Conservation (phyloP, 2,329 filamentous ascomycete genomes). For the Penicillium sumatraense region DNA sequence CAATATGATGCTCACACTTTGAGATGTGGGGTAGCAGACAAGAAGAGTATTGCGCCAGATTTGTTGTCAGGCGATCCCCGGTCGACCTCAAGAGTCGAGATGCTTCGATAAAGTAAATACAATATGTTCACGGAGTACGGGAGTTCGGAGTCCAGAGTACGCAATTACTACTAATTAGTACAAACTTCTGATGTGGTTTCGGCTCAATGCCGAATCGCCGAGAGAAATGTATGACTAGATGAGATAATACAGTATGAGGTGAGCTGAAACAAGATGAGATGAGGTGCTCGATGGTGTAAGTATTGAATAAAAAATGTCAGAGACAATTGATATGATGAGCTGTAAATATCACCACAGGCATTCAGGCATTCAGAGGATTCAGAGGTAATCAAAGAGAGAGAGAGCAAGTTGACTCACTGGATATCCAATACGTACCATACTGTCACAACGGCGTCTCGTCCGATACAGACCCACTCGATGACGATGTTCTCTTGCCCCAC, state of each 20-base stretch:
- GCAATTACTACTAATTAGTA: no score
- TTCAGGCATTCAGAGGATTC: no score
- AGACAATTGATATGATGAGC: no score
- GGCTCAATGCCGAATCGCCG: constrained; percentile 17
- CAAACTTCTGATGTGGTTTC: background rate
- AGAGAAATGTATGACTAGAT: background rate
- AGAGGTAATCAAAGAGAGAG: no score
- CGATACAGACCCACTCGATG: constrained; percentile 31
- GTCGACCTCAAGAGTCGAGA: background rate
- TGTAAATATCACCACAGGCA: no score
- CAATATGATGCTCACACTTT: constrained; percentile 18
- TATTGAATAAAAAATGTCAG: background rate
- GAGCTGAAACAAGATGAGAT: background rate
- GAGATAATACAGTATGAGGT: background rate
- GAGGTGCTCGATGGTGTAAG: constrained; percentile 1
- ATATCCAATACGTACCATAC: background rate
- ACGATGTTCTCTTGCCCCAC: constrained; percentile 25
- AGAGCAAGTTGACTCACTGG: no score
- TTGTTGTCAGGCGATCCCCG: constrained; percentile 17
- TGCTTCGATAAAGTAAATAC: background rate
- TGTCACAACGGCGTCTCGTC: constrained; percentile 7
- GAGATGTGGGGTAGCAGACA: constrained; percentile 18
- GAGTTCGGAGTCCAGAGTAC: no score
- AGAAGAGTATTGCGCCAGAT: background rate
- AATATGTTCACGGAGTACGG: no score